Conservation (phyloP, 2,329 filamentous ascomycete genomes). For the Pseudocercospora vitis region DNA sequence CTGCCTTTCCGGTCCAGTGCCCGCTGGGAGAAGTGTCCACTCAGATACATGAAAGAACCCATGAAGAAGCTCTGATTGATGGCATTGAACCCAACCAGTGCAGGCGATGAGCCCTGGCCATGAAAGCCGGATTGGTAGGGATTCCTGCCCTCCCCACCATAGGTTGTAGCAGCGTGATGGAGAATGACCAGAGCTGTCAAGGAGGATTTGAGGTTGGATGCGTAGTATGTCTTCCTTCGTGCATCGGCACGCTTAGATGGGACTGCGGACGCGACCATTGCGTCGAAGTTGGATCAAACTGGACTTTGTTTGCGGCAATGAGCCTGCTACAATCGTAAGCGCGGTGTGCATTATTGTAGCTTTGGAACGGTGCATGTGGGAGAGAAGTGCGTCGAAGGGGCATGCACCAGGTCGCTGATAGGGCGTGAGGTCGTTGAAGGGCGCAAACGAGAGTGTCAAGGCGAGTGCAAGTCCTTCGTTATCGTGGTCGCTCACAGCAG, state of each 20-base stretch:
- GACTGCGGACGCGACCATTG: not conserved
- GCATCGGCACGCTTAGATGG: not conserved
- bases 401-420: not conserved
- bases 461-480: not conserved
- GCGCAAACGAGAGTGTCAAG: not conserved
- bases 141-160: constrained; percentile 6
- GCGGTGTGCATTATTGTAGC: not conserved
- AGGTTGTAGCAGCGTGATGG: constrained; percentile 9
- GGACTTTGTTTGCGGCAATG: too few species aligned
- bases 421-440: constrained; percentile 2
- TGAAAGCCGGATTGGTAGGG: constrained; percentile 10
- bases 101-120: not conserved
- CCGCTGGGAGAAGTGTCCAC: constrained; percentile 7
- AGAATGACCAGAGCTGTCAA: constrained; percentile 11
- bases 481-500: not conserved
- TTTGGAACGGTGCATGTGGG: not conserved
- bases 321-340: not conserved
- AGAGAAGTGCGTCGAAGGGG: not conserved
- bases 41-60: constrained; percentile 9
- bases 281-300: not conserved
- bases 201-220: constrained; percentile 5
- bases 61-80: constrained; percentile 13
- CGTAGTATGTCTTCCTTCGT: constrained; percentile 3
- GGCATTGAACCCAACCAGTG: constrained; percentile 9
- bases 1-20: not conserved